These are phyloP conservation scores for Globisporangium nagaii DNA, from an alignment of 352 stramenopile genomes.

Conservation along the genomic window DNA sequence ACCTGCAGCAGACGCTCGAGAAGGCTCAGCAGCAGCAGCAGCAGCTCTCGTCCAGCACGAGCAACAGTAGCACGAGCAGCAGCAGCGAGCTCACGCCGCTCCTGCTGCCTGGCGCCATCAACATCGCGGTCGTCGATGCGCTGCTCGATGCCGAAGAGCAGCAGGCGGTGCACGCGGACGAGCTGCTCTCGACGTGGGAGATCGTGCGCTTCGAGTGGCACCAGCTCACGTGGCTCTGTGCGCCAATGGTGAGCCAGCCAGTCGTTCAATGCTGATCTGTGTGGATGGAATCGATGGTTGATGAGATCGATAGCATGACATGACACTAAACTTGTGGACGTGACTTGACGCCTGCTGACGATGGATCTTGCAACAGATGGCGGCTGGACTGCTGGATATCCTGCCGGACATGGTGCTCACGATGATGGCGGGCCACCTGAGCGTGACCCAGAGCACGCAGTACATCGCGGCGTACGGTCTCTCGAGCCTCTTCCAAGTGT, in stretches of 20 bases:
- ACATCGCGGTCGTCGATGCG: constrained; percentile 16
- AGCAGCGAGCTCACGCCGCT: constrained; percentile 19
- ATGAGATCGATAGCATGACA: too few species aligned
- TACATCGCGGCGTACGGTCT: constrained; percentile 24
- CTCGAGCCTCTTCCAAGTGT: constrained; percentile 12
- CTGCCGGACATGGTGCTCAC: constrained; percentile 25
- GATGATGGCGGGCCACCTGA: constrained; percentile 34
- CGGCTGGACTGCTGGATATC: constrained; percentile 30
- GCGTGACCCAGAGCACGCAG: constrained; percentile 23
- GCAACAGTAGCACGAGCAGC: constrained; percentile 5
- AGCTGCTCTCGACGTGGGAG: constrained; percentile 9
- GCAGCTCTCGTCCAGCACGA: background rate
- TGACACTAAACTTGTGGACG: background rate
- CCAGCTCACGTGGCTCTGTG: constrained; percentile 11
- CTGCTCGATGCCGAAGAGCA: constrained; percentile 21
- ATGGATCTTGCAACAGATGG: constrained; percentile 12
- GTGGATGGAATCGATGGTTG: background rate
- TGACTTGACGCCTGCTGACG: background rate
- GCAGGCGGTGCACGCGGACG: constrained; percentile 19
- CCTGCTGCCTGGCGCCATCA: constrained; percentile 12
- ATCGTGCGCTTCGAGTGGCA: constrained; percentile 14
- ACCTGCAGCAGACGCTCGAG: constrained; percentile 16
- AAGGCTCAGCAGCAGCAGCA: constrained; percentile 7
- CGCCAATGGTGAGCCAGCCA: constrained; percentile 18
- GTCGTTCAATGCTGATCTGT: background rate